Base-by-base conservation (phyloP, 2,329 filamentous ascomycete species). In the Xylaria sp. region DNA sequence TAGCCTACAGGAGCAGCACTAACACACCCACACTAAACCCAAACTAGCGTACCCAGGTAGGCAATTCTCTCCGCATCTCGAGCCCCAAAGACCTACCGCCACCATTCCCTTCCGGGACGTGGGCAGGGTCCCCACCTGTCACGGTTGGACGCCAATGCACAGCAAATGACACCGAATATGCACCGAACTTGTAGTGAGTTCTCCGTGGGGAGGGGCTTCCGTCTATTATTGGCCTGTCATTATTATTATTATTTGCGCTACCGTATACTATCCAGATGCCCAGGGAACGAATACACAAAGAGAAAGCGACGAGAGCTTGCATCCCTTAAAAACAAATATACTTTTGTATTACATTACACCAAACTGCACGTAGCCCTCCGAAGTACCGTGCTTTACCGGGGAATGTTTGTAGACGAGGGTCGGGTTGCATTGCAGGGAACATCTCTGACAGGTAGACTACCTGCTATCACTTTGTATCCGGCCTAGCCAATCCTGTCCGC, bases 161-260 rank as follows among this genome's bases (percentile, higher is more conserved):
- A 61, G 54, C 58, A 52, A 66, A 63, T 67, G 67, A 37, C 59
- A 63, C 68, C 68, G 60, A 70, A 66, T 70, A 67, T 63, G 68
- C 59, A 70, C 67, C 67, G 63, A 66, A 66, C 54, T 63, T 39
- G 62, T 65, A 69, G 62, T 56, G 62, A 69, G 63, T 39, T 52
- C 10, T 62, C 46, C 55, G 60, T 55, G 57, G 52, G 44, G 58
- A 39, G 63, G 51, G 41, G 5, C 6, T 3, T 28, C 28, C 13
- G 41, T n/a, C 41, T 46, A 46, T n/a, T 6, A 46, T 46, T 68
- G 28, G 59, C 64, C 48, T 51, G 41, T 28, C n/a, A 60, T 32
- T 58, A 37, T 32, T 52, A 20, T 15, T 20, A 60, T 20, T 15
- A 20, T 9, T 9, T 34, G 9, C 32, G 9, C 32, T 9, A 34